Evolutionary conservation across 1,284 basidiomycete genomes (phyloP), one percentile per base, ranked within the genome.

Genomic region (Ceratobasidium sp.): DNA sequence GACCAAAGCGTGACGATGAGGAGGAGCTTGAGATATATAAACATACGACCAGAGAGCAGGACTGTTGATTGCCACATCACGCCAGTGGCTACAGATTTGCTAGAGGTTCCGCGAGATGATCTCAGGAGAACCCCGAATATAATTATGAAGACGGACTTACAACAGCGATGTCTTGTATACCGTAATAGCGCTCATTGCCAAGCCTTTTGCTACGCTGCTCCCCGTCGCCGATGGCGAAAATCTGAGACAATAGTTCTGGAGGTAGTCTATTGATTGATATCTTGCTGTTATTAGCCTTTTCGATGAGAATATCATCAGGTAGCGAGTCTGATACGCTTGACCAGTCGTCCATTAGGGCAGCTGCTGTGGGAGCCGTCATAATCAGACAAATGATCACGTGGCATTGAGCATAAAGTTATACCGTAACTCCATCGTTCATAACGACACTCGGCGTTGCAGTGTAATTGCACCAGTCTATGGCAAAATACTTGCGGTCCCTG

Each of bases 41-140:
- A 69, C 43, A 47, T 69, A 50, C 13, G 66, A 57, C 66, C 66
- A 69, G 11, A 69, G 52, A 2, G 50, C n/a, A 18, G 50, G 66
- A 52, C 9, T 30, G 32, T 18, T 41, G 41, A 69, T 44, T 5
- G 66, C 66, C 5, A 69, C 52, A 9, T 69, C 28, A 9, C 50
- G 50, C 66, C 66, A 69, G 38, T 46, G 41, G 23, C 21, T 30
- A 30, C 66, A 69, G 4, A 69, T 52, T 46, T 46, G 50, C 66
- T 69, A n/a, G 23, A 21, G 16, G 16, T 16, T n/a, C 28, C 21
- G 44, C 18, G 13, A 14, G 21, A 61, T 26, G 6, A 14, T 26
- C 18, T 46, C 14, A 38, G 35, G 11, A 38, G 4, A n/a, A n/a
- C 6, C 5, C n/a, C 28, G 32, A 23, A 13, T 49, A 64, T 9